Conservation (phyloP, 1,139 yeast genomes). For the Hyphopichia buzzinii region DNA sequence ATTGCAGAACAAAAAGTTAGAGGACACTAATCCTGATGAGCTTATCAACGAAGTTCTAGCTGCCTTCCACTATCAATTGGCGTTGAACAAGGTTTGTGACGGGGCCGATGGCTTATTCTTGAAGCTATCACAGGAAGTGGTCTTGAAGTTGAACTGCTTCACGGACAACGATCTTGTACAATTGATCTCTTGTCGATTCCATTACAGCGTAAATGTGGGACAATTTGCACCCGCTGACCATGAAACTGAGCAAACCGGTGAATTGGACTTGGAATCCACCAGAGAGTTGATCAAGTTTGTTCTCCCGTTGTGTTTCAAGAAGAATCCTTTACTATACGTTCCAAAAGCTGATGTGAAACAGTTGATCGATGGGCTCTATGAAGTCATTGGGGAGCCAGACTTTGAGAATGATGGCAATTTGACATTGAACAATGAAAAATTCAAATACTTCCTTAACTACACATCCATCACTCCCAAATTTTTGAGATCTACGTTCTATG, state of each 20-base stretch:
- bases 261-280: constrained; percentile 45
- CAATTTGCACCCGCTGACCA: constrained; percentile 67
- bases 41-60: constrained; percentile 47
- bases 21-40: constrained; percentile 5
- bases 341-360: constrained; percentile 70
- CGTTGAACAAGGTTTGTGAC: constrained; percentile 67
- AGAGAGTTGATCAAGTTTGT: constrained; percentile 58
- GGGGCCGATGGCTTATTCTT: constrained; percentile 62
- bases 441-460: constrained; percentile 53
- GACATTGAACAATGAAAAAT: constrained; percentile 37
- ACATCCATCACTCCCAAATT: constrained; percentile 46
- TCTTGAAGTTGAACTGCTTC: constrained; percentile 43
- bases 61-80: constrained; percentile 70
- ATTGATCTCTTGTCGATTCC: constrained; percentile 74
- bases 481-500: constrained; percentile 59
- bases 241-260: constrained; percentile 45
- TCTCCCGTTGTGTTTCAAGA: constrained; percentile 58
- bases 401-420: constrained; percentile 32
- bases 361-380: constrained; percentile 69
- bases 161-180: constrained; percentile 57
- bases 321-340: constrained; percentile 55
- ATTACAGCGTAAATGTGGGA: constrained; percentile 59
- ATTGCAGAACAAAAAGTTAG: background rate
- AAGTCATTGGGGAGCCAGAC: constrained; percentile 70
- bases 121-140: constrained; percentile 52